These are phyloP conservation scores for Antrodiella citrinella DNA, from an alignment of 768 basidiomycete genomes.

Conservation along the genomic window DNA sequence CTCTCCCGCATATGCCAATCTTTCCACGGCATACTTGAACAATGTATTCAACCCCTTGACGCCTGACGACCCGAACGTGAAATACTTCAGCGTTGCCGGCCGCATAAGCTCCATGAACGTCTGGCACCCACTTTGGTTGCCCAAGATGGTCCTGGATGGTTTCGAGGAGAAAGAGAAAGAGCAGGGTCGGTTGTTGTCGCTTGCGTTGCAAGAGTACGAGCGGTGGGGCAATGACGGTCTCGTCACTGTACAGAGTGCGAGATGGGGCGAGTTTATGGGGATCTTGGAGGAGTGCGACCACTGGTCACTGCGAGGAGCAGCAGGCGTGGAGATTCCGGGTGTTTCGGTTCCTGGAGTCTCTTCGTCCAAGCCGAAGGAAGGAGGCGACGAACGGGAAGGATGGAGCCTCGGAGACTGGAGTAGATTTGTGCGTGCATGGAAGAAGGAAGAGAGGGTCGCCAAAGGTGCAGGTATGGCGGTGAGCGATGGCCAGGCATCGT, in stretches of 20 bases:
- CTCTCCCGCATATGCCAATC: conserved; percentile 92
- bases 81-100: conserved; percentile 88
- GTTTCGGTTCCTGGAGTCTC: conserved; percentile 29
- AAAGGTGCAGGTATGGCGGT: conserved; percentile 26
- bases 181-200: conserved; percentile 22
- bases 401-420: conserved; percentile 50
- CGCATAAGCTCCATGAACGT: conserved; percentile 58
- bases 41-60: conserved; percentile 76
- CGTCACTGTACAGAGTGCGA: conserved; percentile 85
- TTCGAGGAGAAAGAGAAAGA: conserved; percentile 57
- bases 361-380: conserved; percentile 22
- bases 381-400: conserved; percentile 33
- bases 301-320: conserved; percentile 89
- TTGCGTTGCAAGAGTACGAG: conserved; percentile 23
- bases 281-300: conserved; percentile 88
- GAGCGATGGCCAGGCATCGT: conserved; percentile 13
- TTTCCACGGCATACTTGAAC: conserved; percentile 78
- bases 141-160: conserved; percentile 89
- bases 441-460: conserved; percentile 40
- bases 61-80: conserved; percentile 72
- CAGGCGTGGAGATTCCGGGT: conserved; percentile 66
- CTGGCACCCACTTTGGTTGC: conserved; percentile 96
- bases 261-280: conserved; percentile 95
- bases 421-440: conserved; percentile 54
- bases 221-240: conserved; percentile 87